Conservation (phyloP, 2,329 filamentous ascomycete species). For the Nigrospora osmanthi region DNA sequence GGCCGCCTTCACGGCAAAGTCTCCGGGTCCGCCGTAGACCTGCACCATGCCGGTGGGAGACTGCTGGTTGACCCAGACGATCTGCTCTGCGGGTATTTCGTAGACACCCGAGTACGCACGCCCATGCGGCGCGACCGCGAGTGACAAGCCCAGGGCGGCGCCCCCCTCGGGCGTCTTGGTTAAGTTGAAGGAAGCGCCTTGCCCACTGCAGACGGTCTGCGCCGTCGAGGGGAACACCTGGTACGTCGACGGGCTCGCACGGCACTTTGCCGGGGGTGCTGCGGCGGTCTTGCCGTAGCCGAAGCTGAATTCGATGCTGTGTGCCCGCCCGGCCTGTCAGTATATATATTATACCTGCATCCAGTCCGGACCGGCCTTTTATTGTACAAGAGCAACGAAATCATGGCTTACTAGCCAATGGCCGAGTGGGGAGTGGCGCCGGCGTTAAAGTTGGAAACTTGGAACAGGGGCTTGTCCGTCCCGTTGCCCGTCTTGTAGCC, state of each 20-base stretch:
- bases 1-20: slow-evolving; percentile 6
- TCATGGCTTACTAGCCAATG: slow-evolving; percentile 10
- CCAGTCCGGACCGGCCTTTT: too few species aligned
- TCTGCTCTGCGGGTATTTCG: slow-evolving; percentile 7
- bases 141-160: slow-evolving; percentile 8
- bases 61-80: slow-evolving; percentile 10
- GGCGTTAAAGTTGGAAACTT: slow-evolving; percentile 8
- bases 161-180: slow-evolving; percentile 7
- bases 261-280: slow-evolving; percentile 4
- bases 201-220: slow-evolving; percentile 9
- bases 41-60: slow-evolving; percentile 11
- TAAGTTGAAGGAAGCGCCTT: slow-evolving; percentile 9
- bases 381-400: too few species aligned
- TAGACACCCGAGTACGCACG: slow-evolving; percentile 4
- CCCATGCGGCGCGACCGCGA: slow-evolving; percentile 1
- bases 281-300: background rate
- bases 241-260: slow-evolving; percentile 5
- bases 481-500: too few species aligned
- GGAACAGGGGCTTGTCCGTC: background rate
- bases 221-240: slow-evolving; percentile 9
- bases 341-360: too few species aligned
- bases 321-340: too few species aligned
- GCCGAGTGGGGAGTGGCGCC: slow-evolving; percentile 12
- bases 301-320: slow-evolving; percentile 8
- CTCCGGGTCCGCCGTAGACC: slow-evolving; percentile 9